phyloP scores from a whole-genome alignment of 306 rosid species.

The Crotalaria pallida region DNA sequence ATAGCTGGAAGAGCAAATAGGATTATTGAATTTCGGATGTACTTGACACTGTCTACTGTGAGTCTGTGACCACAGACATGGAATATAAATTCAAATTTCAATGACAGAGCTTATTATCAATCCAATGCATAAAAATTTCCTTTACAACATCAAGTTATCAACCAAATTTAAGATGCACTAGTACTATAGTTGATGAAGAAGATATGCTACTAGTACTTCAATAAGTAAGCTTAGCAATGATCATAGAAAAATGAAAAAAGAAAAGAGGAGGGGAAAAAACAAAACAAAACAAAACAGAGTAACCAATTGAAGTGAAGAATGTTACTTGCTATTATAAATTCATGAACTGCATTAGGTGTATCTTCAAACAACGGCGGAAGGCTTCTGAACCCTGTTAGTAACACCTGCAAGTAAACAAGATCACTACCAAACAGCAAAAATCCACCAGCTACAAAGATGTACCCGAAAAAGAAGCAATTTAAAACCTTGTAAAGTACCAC shows the following conservation, averaged over 20 bases:
- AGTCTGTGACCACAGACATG: neutral
- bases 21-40: neutral
- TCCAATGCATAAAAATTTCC: neutral
- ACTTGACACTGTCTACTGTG: neutral
- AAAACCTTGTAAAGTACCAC: neutral
- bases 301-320: slow-evolving; percentile 19
- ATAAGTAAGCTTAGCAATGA: neutral
- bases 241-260: neutral
- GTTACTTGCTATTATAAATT: slow-evolving; percentile 82
- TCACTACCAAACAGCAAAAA: no score
- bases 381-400: slow-evolving; percentile 73
- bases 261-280: neutral
- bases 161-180: slow-evolving; percentile 8
- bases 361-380: slow-evolving; percentile 88
- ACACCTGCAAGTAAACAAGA: slow-evolving; percentile 58
- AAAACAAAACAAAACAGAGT: neutral
- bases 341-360: slow-evolving; percentile 64
- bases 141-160: neutral
- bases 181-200: neutral
- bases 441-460: neutral
- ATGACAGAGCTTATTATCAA: neutral
- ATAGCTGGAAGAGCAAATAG: neutral
- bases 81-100: neutral
- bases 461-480: neutral
- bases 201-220: neutral